Percentiles rank a stretch among this genome's conserved stretches.
phyloP scores from a whole-genome alignment of 2,329 filamentous ascomycete species.

The Aciculosporium take region DNA sequence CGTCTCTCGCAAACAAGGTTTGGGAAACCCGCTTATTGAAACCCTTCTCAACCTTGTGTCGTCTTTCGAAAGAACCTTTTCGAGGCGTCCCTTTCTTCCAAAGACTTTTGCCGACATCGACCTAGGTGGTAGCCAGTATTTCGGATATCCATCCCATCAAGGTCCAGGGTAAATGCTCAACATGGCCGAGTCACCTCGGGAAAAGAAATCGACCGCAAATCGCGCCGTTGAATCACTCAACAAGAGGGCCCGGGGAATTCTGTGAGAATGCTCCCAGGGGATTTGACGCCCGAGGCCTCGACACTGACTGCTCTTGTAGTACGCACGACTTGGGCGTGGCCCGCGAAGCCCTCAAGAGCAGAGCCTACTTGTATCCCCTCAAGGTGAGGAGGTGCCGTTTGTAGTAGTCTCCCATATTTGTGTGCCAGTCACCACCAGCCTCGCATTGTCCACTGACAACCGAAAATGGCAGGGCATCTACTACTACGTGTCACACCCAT shows the following conservation, averaged over 20 bases:
- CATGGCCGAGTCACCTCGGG: slow-evolving; percentile 9
- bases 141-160: too few species aligned
- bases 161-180: background rate
- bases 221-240: slow-evolving; percentile 26
- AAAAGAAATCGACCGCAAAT: slow-evolving; percentile 12
- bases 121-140: too few species aligned
- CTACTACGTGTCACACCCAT: slow-evolving; percentile 42
- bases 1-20: background rate
- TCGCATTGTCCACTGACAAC: background rate
- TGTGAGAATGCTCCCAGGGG: slow-evolving; percentile 19
- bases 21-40: background rate
- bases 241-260: slow-evolving; percentile 34
- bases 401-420: background rate
- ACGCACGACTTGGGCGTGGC: slow-evolving; percentile 60
- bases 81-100: background rate
- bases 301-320: slow-evolving; percentile 18
- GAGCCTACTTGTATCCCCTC: slow-evolving; percentile 76
- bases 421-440: background rate
- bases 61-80: background rate
- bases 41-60: background rate
- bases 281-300: background rate
- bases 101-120: background rate
- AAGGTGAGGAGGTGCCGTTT: slow-evolving; percentile 29
- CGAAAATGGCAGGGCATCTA: slow-evolving; percentile 33
- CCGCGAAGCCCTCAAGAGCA: slow-evolving; percentile 56